Evolutionary conservation across 2,329 filamentous ascomycete species (phyloP).

Genomic region (Penicillium hesseltinei): DNA sequence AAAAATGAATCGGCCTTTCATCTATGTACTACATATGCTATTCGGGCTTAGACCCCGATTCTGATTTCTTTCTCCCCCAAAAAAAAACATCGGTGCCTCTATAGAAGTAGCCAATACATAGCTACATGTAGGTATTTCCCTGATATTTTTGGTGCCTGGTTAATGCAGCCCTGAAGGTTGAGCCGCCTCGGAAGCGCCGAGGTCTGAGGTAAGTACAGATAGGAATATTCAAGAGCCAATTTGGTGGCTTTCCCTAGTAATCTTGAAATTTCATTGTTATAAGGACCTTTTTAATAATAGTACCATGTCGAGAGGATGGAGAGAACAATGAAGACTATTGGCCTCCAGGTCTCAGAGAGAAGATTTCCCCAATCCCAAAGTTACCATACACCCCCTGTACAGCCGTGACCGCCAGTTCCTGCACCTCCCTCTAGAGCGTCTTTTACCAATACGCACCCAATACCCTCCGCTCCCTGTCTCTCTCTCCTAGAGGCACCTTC

Average conservation of each 20-base stretch:
- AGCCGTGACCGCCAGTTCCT: constrained; percentile 11
- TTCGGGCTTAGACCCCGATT: background rate
- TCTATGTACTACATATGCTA: too few relatives aligned
- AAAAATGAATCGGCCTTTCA: background rate
- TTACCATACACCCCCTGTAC: constrained; percentile 8
- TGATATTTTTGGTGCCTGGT: background rate
- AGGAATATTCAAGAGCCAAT: background rate
- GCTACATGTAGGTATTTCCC: background rate
- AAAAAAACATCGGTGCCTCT: background rate
- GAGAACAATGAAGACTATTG: background rate
- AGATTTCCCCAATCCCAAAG: constrained; percentile 4
- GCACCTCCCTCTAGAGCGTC: background rate
- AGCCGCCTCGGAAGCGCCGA: constrained; percentile 3
- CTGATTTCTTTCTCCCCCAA: background rate
- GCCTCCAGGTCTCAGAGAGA: background rate
- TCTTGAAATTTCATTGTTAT: background rate
- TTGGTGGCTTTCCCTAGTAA: background rate
- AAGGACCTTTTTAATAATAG: background rate
- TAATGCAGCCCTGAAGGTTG: background rate
- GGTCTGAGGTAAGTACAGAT: constrained; percentile 4
- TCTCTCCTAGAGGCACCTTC: constrained; percentile 15
- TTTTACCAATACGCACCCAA: constrained; percentile 23
- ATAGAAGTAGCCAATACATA: background rate
- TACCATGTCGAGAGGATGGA: background rate
- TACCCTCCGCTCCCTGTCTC: constrained; percentile 19